These are phyloP conservation scores for Bertia moriformis DNA, from an alignment of 2,329 filamentous ascomycete genomes.

Conservation along the genomic window DNA sequence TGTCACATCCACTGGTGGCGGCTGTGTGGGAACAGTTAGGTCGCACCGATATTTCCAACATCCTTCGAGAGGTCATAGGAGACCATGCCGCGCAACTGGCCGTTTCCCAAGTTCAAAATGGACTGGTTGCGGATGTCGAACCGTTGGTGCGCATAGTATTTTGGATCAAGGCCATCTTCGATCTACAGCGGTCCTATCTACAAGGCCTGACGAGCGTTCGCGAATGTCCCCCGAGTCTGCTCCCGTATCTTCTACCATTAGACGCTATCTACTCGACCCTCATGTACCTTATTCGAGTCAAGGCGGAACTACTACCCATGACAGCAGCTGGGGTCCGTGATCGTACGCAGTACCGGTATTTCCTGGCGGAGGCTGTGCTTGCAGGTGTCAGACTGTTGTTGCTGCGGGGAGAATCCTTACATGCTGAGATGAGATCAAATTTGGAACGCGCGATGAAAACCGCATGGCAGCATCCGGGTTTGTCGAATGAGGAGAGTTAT, in stretches of 20 bases:
- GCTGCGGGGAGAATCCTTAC: conserved; percentile 11
- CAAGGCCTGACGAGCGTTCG: conserved; percentile 11
- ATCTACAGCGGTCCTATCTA: conserved; percentile 16
- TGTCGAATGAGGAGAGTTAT: conserved; percentile 14
- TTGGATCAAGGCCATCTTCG: conserved; percentile 19
- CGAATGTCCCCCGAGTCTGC: conserved; percentile 13
- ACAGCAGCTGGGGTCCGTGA: conserved; percentile 9
- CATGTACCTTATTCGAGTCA: conserved; percentile 16
- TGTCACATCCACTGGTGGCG: conserved; percentile 16
- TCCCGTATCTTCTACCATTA: conserved; percentile 13
- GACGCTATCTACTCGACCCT: conserved; percentile 15
- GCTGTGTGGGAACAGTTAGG: conserved; percentile 17
- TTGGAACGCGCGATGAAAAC: conserved; percentile 14
- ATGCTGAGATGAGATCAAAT: conserved; percentile 11
- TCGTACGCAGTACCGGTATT: neutral
- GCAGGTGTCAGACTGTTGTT: conserved; percentile 16
- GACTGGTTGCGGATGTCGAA: conserved; percentile 8
- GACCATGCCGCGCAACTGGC: conserved; percentile 14
- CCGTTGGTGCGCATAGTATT: conserved; percentile 12
- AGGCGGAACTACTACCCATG: conserved; percentile 13
- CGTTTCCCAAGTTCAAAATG: conserved; percentile 9
- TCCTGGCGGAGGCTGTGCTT: conserved; percentile 9
- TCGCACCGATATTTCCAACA: conserved; percentile 15
- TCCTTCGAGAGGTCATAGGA: conserved; percentile 17
- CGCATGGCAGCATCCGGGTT: conserved; percentile 15